Evolutionary conservation across 768 basidiomycete genomes (phyloP), one percentile per base, ranked within the genome.

Genomic region (Boletus bicolor): DNA sequence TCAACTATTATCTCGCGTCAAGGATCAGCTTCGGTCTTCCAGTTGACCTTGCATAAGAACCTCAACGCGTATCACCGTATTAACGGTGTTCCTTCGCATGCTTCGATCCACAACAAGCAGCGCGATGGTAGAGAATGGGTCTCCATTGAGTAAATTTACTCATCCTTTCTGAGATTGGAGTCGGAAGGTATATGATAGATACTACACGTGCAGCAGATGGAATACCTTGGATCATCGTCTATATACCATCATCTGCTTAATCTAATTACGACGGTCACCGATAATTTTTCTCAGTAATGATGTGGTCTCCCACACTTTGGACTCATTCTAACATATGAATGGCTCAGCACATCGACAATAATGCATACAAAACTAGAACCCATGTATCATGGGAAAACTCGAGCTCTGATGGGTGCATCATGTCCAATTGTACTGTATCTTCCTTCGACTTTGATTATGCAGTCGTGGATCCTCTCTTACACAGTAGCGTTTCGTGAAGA

Each of bases 1-100:
- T 86, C 89, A 43, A 82, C 81, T n/a, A 97, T 99, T 63, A 81
- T 78, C 56, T 85, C 87, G 62, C 82, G 92, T 28, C 91, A 98
- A 79, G 97, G 97, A 35, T 79, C 87, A 12, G 85, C 89, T 7
- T 91, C 93, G 0, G 89, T 98, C 41, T 99, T 96, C 89, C 95
- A 98, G 76, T 84, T 99, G 68, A 98, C 95, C 5, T 74, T 95
- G 58, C 96, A 98, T 80, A 99, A 99, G 79, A 99, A 98, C 79
- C 76, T 98, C 61, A 98, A 98, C 68, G 91, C 87, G 0, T 98
- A 86, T 78, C 93, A 93, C 68, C 89, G 97, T 56, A 82, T 97
- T 64, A 84, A 89, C 43, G 93, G 92, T 32, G 83, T 96, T 28
- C 75, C 81, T 17, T 89, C 82, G 64, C 96, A 98, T 65, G 77